Percentiles rank a stretch among this genome's conserved stretches.
These are phyloP conservation scores for Talaromyces trachyspermus DNA, from an alignment of 495 filamentous ascomycete species.

Conservation along the genomic window DNA sequence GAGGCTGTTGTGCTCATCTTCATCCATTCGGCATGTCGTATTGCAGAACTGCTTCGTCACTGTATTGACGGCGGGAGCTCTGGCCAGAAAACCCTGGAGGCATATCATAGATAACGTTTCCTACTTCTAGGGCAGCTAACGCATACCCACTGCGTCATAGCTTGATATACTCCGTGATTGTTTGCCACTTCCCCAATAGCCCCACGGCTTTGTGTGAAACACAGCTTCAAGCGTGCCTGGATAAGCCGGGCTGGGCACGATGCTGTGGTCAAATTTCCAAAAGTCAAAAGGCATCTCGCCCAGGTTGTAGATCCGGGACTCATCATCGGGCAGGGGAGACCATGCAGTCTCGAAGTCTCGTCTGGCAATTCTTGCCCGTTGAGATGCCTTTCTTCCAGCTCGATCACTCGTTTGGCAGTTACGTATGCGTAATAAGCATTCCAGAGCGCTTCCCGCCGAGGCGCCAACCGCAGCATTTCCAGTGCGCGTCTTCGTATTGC, in stretches of 20 bases:
- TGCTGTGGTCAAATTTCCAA: neutral
- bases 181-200: neutral
- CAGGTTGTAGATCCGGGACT: neutral
- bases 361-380: neutral
- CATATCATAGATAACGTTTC: neutral
- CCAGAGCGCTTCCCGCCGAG: slow-evolving; percentile 50
- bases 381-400: neutral
- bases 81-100: too few relatives aligned
- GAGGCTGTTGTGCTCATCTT: slow-evolving; percentile 50
- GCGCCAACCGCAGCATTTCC: slow-evolving; percentile 21
- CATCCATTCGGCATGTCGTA: slow-evolving; percentile 53
- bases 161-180: neutral
- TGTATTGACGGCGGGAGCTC: neutral
- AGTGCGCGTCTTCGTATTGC: slow-evolving; percentile 37
- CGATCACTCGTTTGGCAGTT: neutral
- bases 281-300: neutral
- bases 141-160: neutral
- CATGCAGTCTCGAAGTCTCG: neutral
- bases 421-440: neutral
- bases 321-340: neutral
- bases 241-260: neutral
- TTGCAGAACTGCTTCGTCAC: slow-evolving; percentile 48
- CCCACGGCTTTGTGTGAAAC: neutral
- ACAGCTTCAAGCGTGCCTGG: neutral
- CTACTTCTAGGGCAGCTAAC: neutral